phyloP scores from a whole-genome alignment of 441 rosid species.

The Arabidopsis lyrata region DNA sequence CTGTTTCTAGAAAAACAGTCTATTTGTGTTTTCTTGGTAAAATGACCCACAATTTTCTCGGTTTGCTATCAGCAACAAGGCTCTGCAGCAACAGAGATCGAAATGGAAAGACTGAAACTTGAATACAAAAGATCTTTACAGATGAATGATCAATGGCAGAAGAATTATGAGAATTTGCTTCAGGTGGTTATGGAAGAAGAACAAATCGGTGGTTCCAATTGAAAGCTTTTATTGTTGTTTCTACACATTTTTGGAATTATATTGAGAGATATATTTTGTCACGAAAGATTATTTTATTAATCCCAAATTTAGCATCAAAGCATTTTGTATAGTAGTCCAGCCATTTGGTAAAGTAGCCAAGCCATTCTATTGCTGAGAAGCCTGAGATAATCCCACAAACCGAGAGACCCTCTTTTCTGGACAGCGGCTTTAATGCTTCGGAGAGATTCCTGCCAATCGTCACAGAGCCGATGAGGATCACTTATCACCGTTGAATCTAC shows the following conservation, averaged over 20 bases:
- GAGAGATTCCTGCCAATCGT: conserved; percentile 61
- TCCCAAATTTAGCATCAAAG: background rate
- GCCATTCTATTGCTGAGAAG: background rate
- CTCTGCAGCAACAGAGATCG: conserved; percentile 72
- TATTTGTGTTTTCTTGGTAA: background rate
- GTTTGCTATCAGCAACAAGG: conserved; percentile 44
- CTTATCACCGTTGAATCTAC: conserved; percentile 65
- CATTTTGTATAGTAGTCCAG: background rate
- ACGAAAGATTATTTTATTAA: background rate
- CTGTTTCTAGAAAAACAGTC: background rate
- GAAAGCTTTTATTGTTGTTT: conserved; percentile 19
- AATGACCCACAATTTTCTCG: background rate
- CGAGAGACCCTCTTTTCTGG: background rate
- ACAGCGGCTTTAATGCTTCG: conserved; percentile 50
- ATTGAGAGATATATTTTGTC: background rate
- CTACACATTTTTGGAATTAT: conserved; percentile 5
- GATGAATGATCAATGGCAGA: conserved; percentile 70
- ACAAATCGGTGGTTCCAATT: conserved; percentile 34
- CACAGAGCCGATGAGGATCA: conserved; percentile 62
- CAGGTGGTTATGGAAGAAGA: conserved; percentile 61
- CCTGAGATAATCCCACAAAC: background rate
- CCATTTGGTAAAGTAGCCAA: conserved; percentile 18
- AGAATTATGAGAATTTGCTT: conserved; percentile 63
- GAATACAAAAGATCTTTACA: conserved; percentile 50
- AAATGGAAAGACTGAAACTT: conserved; percentile 66